A percentile compares a stretch with the other conserved stretches of the same genome.
These are phyloP conservation scores for Petunia hybrid DNA, from an alignment of 305 asterid genomes.

Conservation along the genomic window DNA sequence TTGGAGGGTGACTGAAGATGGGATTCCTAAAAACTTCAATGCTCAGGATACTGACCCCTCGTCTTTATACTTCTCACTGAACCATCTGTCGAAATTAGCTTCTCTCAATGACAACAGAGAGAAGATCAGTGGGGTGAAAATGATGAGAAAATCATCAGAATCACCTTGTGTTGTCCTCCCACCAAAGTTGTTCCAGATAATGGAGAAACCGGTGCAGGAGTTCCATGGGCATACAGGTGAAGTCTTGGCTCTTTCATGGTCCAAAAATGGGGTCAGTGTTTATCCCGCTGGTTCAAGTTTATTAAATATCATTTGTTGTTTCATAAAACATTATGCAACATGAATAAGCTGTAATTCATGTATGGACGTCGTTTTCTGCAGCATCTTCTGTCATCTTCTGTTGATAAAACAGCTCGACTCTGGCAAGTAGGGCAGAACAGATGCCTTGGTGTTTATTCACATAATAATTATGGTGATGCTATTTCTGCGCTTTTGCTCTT, in stretches of 20 bases:
- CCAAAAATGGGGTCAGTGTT: constrained; percentile 75
- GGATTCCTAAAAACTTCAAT: constrained; percentile 44
- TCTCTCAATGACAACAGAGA: constrained; percentile 51
- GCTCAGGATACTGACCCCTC: constrained; percentile 64
- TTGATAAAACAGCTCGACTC: constrained; percentile 81
- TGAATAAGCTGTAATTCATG: constrained; percentile 7
- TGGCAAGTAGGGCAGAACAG: constrained; percentile 75
- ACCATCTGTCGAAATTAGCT: constrained; percentile 57
- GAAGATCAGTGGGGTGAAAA: constrained; percentile 44
- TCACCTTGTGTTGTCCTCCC: constrained; percentile 81
- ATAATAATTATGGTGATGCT: constrained; percentile 72
- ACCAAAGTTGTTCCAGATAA: constrained; percentile 66
- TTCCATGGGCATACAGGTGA: constrained; percentile 74
- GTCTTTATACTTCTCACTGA: constrained; percentile 60
- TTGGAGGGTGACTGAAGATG: constrained; percentile 80
- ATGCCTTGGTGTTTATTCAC: constrained; percentile 67
- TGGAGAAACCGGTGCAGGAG: constrained; percentile 83
- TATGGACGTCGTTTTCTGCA: constrained; percentile 41
- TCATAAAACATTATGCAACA: not conserved
- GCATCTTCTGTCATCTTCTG: constrained; percentile 77
- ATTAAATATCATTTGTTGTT: not conserved
- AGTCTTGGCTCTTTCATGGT: constrained; percentile 83
- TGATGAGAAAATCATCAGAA: constrained; percentile 58
- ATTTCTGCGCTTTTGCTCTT: not conserved
- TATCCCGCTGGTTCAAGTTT: not conserved